Evolutionary conservation across 306 rosid species (phyloP).

Genomic region (Lathyrus sativus): DNA sequence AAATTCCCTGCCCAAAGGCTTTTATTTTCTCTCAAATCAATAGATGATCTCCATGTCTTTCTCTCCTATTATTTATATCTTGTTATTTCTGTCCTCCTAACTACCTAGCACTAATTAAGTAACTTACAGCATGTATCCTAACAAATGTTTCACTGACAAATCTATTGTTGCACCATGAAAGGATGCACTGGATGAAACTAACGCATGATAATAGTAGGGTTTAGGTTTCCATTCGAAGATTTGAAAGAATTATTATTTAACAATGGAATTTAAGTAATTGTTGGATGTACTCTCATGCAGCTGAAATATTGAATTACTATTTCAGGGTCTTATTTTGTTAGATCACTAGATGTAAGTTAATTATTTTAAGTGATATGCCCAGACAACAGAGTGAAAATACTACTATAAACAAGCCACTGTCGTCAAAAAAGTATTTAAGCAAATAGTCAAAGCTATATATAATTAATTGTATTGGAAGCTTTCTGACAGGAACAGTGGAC

Average conservation of each 20-base stretch:
- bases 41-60: too few species aligned
- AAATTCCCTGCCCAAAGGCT: neutral
- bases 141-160: slow-evolving; percentile 13
- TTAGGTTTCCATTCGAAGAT: slow-evolving; percentile 29
- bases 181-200: slow-evolving; percentile 23
- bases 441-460: slow-evolving; percentile 20
- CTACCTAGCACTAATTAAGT: too few species aligned
- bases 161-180: slow-evolving; percentile 23
- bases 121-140: neutral
- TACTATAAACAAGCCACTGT: slow-evolving; percentile 2
- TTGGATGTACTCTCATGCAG: neutral
- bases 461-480: slow-evolving; percentile 18
- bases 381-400: slow-evolving; percentile 19
- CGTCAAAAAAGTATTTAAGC: slow-evolving; percentile 23
- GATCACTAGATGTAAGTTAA: slow-evolving; percentile 13
- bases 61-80: too few species aligned
- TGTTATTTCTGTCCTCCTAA: too few species aligned
- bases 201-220: slow-evolving; percentile 3
- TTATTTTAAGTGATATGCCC: slow-evolving; percentile 13
- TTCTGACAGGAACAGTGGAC: slow-evolving; percentile 27
- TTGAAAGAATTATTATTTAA: neutral
- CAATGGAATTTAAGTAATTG: neutral
- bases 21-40: neutral
- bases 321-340: slow-evolving; percentile 23
- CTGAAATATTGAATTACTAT: slow-evolving; percentile 18